Evolutionary conservation across 805 yeast genomes (phyloP), one percentile per base, ranked within the genome.

Genomic region (Metschnikowia baotianmanensis): DNA sequence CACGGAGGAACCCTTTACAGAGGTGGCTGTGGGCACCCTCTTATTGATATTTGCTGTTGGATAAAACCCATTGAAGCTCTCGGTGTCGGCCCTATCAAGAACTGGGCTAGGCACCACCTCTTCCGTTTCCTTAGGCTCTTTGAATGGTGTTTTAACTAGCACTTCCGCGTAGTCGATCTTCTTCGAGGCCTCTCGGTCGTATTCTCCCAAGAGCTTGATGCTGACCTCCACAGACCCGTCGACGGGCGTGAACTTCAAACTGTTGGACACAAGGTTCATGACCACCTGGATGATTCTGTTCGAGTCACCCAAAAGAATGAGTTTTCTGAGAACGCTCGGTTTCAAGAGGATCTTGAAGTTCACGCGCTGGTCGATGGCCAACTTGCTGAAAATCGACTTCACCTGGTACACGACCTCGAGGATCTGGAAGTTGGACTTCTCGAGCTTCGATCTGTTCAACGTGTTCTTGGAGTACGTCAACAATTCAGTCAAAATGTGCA

Each of bases 391-490:
- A 55, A 91, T 89, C 0, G 95, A 85, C 48, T 82, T 78, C 7
- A 90, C 79, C 60, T 91, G 97, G 31, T 86, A 69, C 2, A 90
- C 88, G 40, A 93, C 79, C 54, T 93, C 98, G 40, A 78, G 62
- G 18, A 90, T 71, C 53, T 78, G 78, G 61, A 93, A 91, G 45
- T 87, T 83, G 32, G 87, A 79, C 55, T 83, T 83, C 55, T 93
- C 97, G 27, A 93, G 66, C 52, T 83, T 83, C 4, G 95, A 78
- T 52, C 89, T 74, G 48, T 90, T 88, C 40, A 89, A 69, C 17
- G 93, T 95, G 59, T 88, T 91, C 53, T 87, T 89, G n/a, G 95
- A 83, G 62, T 90, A 93, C 1, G 96, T 88, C 48, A 91, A 72
- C 36, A 91, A 69, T 56, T 91, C 98, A 9, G 96, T 91, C 57